Percentiles rank a stretch among this genome's conserved stretches.
Evolutionary conservation across 768 basidiomycete species (phyloP).

Genomic region (Clitopilus hobsonii): DNA sequence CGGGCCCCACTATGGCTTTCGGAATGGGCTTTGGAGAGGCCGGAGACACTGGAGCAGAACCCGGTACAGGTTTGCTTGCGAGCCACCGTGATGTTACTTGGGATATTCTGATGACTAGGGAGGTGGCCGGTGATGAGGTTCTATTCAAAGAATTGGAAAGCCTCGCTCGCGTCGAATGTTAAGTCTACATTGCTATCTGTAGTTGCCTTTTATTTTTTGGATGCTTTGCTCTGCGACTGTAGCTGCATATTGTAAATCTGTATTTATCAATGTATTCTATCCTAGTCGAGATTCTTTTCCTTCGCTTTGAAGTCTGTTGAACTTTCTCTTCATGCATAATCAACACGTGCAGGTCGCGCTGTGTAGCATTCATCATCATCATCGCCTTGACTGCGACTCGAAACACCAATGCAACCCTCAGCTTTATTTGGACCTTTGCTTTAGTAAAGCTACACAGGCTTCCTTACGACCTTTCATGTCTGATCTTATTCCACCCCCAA

Average conservation of each 20-base stretch:
- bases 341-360: background rate
- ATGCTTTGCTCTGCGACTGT: conserved; percentile 14
- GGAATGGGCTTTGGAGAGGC: conserved; percentile 85
- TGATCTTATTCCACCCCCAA: conserved; percentile 52
- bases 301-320: background rate
- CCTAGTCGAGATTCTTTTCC: background rate
- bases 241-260: conserved; percentile 6
- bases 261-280: background rate
- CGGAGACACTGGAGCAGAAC: conserved; percentile 60
- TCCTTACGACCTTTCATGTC: conserved; percentile 21
- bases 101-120: conserved; percentile 67
- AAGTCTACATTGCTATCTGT: conserved; percentile 26
- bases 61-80: conserved; percentile 71
- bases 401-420: conserved; percentile 1
- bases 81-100: conserved; percentile 68
- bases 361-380: background rate
- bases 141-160: conserved; percentile 81
- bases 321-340: background rate
- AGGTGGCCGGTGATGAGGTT: conserved; percentile 55
- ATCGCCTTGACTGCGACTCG: background rate
- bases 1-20: conserved; percentile 62
- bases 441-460: background rate
- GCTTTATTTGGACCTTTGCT: conserved; percentile 1
- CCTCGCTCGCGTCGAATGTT: conserved; percentile 64
- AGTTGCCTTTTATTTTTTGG: background rate